Percentiles rank a stretch among this genome's conserved stretches.
These are phyloP conservation scores for Thraustochytrium striatum DNA, from an alignment of 352 stramenopile genomes.

Conservation along the genomic window DNA sequence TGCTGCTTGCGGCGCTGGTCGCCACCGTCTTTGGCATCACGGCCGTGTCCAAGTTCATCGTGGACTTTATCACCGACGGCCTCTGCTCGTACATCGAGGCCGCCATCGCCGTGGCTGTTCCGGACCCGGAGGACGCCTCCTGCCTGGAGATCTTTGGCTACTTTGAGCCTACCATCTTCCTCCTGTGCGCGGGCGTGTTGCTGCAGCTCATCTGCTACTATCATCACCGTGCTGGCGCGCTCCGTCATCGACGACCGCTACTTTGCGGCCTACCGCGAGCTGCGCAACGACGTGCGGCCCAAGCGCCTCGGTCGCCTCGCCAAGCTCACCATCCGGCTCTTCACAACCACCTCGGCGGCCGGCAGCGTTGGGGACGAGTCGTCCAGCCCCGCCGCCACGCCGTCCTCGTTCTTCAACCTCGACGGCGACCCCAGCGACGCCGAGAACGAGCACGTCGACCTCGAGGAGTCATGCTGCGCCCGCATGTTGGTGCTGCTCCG, in stretches of 20 bases:
- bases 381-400: neutral
- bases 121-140: neutral
- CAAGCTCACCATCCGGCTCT: neutral
- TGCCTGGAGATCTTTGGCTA: constrained; percentile 18
- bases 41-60: constrained; percentile 23
- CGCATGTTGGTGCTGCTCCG: neutral
- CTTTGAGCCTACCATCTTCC: neutral
- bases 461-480: neutral
- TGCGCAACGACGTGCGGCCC: constrained; percentile 10
- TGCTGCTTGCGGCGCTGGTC: constrained; percentile 17
- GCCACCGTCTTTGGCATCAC: constrained; percentile 6
- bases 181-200: constrained; percentile 6
- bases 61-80: constrained; percentile 42
- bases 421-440: neutral
- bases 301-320: neutral
- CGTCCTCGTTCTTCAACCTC: neutral
- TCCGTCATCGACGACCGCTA: constrained; percentile 25
- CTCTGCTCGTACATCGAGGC: constrained; percentile 11
- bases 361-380: neutral
- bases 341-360: neutral
- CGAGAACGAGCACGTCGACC: neutral
- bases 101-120: constrained; percentile 1
- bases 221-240: neutral
- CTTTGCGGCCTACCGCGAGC: constrained; percentile 27
- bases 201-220: constrained; percentile 27